Percentiles rank a stretch among this genome's conserved stretches.
Conservation (phyloP, 2,329 filamentous ascomycete genomes). For the Hirsutella rhossiliensis region DNA sequence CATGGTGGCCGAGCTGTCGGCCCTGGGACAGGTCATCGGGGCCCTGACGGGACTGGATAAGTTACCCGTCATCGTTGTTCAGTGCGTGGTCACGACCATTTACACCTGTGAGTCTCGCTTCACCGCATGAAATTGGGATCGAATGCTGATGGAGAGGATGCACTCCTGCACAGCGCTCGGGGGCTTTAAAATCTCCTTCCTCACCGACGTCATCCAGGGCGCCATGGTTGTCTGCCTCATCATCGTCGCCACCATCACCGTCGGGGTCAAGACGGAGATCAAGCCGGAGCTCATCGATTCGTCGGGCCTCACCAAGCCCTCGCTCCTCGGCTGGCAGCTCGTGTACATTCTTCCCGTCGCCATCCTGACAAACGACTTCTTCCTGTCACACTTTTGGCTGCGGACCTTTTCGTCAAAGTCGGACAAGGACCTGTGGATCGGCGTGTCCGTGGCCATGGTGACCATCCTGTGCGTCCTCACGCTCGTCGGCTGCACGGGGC, state of each 20-base stretch:
- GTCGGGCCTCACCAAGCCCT: constrained; percentile 57
- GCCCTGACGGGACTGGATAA: constrained; percentile 63
- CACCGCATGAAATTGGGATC: rapidly evolving
- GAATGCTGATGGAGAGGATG: neutral
- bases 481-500: constrained; percentile 59
- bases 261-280: constrained; percentile 64
- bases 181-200: constrained; percentile 73
- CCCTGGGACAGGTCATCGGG: constrained; percentile 66
- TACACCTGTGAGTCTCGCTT: constrained; percentile 53
- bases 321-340: constrained; percentile 70
- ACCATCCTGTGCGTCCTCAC: constrained; percentile 57
- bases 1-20: constrained; percentile 76
- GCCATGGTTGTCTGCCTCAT: constrained; percentile 66
- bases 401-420: constrained; percentile 71
- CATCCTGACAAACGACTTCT: constrained; percentile 76
- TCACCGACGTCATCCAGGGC: constrained; percentile 75
- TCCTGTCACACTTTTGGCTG: constrained; percentile 75
- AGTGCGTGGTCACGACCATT: constrained; percentile 67
- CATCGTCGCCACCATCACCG: constrained; percentile 64
- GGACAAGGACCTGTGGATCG: constrained; percentile 66
- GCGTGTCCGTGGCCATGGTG: constrained; percentile 54
- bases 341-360: constrained; percentile 76
- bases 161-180: constrained; percentile 48
- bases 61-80: constrained; percentile 64
- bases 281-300: constrained; percentile 54